Conservation (phyloP, 768 basidiomycete species). For the Mycena alexandri region DNA sequence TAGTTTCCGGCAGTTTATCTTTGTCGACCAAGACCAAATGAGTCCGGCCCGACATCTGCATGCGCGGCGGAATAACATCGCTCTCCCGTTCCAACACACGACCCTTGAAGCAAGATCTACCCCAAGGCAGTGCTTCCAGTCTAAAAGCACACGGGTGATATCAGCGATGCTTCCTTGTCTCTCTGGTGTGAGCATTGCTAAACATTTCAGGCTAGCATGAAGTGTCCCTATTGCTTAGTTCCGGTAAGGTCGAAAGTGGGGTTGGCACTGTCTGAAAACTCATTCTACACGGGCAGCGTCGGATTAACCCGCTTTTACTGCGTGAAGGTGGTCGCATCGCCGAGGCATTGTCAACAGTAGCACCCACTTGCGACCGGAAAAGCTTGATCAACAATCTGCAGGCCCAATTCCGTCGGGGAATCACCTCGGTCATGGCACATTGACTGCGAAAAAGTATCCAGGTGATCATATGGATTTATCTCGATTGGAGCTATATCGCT, state of each 20-base stretch:
- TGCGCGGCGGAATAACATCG: not conserved
- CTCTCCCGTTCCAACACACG: not conserved
- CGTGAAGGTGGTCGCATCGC: too few relatives aligned
- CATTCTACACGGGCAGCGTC: too few relatives aligned
- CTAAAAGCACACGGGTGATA: slow-evolving; percentile 3
- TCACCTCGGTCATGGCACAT: not conserved
- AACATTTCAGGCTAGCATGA: not conserved
- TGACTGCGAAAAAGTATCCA: not conserved
- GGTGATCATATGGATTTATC: slow-evolving; percentile 3
- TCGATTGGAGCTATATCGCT: slow-evolving; percentile 12
- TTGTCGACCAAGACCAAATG: too few relatives aligned
- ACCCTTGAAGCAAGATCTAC: slow-evolving; percentile 10
- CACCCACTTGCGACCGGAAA: not conserved
- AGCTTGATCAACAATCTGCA: slow-evolving; percentile 20
- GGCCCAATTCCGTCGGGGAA: not conserved
- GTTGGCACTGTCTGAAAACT: too few relatives aligned
- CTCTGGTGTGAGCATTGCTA: not conserved
- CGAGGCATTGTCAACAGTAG: not conserved
- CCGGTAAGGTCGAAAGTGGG: too few relatives aligned
- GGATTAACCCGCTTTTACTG: too few relatives aligned
- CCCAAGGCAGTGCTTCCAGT: not conserved
- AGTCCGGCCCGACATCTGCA: too few relatives aligned
- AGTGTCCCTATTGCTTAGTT: not conserved
- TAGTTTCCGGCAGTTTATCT: not conserved
- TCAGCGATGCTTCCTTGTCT: not conserved